A percentile compares a stretch with the other conserved stretches of the same genome.
phyloP scores from a whole-genome alignment of 768 basidiomycete genomes.

The Russula ochroleuca region DNA sequence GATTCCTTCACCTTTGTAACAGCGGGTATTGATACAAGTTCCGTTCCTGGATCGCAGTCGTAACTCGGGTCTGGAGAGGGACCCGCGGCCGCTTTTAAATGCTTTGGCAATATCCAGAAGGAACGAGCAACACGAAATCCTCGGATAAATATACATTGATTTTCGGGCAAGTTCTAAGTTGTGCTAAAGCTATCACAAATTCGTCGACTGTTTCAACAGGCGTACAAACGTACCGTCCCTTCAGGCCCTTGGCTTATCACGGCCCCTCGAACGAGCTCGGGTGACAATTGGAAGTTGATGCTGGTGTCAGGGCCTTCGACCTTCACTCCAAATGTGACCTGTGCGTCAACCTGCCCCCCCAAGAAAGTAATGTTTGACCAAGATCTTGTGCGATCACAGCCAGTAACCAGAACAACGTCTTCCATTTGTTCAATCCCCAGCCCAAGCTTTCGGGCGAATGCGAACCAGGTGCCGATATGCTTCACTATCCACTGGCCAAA shows the following conservation, averaged over 20 bases:
- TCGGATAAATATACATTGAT: conserved; percentile 4
- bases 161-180: background rate
- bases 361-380: background rate
- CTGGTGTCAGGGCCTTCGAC: too few relatives aligned
- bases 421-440: conserved; percentile 1
- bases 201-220: background rate
- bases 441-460: background rate
- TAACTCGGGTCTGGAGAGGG: background rate
- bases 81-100: background rate
- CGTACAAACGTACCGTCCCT: background rate
- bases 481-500: background rate
- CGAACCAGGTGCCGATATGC: background rate
- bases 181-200: background rate
- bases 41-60: background rate
- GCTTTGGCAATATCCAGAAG: background rate
- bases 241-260: background rate
- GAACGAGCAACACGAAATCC: background rate
- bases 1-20: background rate
- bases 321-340: background rate
- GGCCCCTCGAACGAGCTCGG: background rate
- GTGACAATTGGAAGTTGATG: background rate
- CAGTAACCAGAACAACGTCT: conserved; percentile 1
- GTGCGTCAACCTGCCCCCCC: background rate
- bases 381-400: background rate
- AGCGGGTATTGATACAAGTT: background rate